A percentile compares a stretch with the other conserved stretches of the same genome.
Evolutionary conservation across 768 basidiomycete species (phyloP).

Genomic region (Goffeauzyma gilvescens): DNA sequence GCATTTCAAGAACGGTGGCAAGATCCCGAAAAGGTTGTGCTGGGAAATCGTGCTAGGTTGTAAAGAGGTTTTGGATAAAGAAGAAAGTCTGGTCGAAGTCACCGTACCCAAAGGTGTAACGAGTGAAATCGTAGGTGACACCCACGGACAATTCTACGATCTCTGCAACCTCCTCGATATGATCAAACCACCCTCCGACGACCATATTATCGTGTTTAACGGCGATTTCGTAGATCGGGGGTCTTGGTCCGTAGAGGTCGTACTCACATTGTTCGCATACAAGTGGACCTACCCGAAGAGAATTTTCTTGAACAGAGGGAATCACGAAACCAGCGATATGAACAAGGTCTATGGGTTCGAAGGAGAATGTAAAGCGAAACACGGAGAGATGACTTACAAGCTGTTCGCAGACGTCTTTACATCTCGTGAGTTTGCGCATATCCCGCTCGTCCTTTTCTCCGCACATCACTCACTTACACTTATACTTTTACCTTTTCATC

Average conservation of each 20-base stretch:
- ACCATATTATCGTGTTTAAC: constrained; percentile 42
- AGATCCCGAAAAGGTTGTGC: constrained; percentile 68
- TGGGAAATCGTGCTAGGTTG: constrained; percentile 93
- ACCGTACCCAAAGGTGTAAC: constrained; percentile 56
- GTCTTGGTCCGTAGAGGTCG: constrained; percentile 39
- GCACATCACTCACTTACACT: background rate
- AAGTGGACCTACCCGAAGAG: constrained; percentile 87
- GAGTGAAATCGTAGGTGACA: constrained; percentile 88
- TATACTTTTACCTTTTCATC: background rate
- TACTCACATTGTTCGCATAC: constrained; percentile 77
- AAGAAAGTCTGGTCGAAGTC: constrained; percentile 63
- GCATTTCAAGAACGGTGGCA: constrained; percentile 87
- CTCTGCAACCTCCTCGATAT: constrained; percentile 66
- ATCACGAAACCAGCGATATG: constrained; percentile 67
- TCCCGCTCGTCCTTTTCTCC: constrained; percentile 1
- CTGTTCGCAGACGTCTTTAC: constrained; percentile 90
- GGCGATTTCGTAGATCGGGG: constrained; percentile 91
- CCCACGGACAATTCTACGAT: constrained; percentile 82
- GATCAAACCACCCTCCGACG: constrained; percentile 64
- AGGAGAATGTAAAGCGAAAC: constrained; percentile 90
- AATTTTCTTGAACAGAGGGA: constrained; percentile 88
- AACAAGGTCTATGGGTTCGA: constrained; percentile 41
- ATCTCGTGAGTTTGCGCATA: constrained; percentile 40
- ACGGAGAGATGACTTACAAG: constrained; percentile 89
- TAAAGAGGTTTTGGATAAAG: constrained; percentile 51